These are phyloP conservation scores for Malassezia pachydermatis DNA, from an alignment of 1,284 basidiomycete species.

Conservation along the genomic window DNA sequence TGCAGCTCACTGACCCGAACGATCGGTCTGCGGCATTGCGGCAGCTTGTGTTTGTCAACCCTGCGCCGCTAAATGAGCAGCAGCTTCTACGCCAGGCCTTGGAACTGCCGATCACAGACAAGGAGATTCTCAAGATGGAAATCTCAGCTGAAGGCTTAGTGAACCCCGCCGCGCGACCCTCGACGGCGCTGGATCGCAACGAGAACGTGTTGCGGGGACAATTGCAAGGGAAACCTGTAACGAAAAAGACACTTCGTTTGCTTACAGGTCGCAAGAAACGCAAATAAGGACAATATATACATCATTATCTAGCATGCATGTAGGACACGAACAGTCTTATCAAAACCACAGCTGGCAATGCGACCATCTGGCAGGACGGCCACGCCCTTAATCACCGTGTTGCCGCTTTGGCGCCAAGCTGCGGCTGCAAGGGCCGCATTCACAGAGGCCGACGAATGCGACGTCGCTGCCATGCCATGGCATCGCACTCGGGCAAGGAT, in stretches of 20 bases:
- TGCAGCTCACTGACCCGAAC: conserved; percentile 50
- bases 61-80: conserved; percentile 36
- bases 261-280: neutral
- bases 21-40: conserved; percentile 53
- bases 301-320: too few species aligned
- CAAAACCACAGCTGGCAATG: conserved; percentile 38
- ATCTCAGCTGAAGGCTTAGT: conserved; percentile 2
- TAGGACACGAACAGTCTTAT: conserved; percentile 26
- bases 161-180: neutral
- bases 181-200: neutral
- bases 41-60: conserved; percentile 54
- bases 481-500: conserved; percentile 23
- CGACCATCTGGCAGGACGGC: conserved; percentile 21
- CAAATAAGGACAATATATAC: neutral
- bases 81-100: conserved; percentile 53
- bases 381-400: conserved; percentile 38
- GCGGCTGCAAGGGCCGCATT: conserved; percentile 13
- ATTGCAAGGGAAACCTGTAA: conserved; percentile 10
- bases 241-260: conserved; percentile 10
- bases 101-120: conserved; percentile 8
- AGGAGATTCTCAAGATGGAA: conserved; percentile 11
- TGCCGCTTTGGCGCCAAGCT: conserved; percentile 34
- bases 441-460: neutral
- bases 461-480: conserved; percentile 19
- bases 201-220: neutral